phyloP scores from a whole-genome alignment of 305 asterid genomes.

The Nicotiana rustica region DNA sequence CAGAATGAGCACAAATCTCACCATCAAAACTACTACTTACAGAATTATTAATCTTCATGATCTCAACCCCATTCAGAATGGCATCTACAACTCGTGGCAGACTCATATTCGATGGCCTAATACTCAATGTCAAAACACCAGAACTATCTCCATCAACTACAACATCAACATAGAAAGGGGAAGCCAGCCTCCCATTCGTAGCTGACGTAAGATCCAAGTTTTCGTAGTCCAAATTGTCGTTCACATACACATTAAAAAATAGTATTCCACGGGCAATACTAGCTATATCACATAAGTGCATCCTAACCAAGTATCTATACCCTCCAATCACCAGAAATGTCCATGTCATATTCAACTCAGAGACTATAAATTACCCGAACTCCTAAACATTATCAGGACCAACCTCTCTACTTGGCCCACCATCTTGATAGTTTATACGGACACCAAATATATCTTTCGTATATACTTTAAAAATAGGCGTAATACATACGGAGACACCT shows the following conservation, averaged over 20 bases:
- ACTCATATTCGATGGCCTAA: slow-evolving; percentile 80
- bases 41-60: slow-evolving; percentile 76
- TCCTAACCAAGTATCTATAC: slow-evolving; percentile 65
- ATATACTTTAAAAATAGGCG: too few relatives aligned
- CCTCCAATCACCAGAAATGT: slow-evolving; percentile 66
- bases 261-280: slow-evolving; percentile 62
- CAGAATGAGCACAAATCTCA: slow-evolving; percentile 59
- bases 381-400: slow-evolving; percentile 88
- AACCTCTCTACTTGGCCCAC: slow-evolving; percentile 88
- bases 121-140: slow-evolving; percentile 56
- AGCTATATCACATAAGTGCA: slow-evolving; percentile 94
- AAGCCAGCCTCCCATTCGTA: slow-evolving; percentile 65
- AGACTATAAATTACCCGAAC: slow-evolving; percentile 49
- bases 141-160: slow-evolving; percentile 56
- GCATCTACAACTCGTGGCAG: slow-evolving; percentile 70
- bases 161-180: slow-evolving; percentile 91
- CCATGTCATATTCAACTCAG: slow-evolving; percentile 66
- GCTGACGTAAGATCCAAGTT: slow-evolving; percentile 69
- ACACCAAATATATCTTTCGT: slow-evolving; percentile 52
- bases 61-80: slow-evolving; percentile 86
- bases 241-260: slow-evolving; percentile 80
- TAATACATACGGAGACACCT: too few relatives aligned
- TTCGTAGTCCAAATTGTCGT: slow-evolving; percentile 71
- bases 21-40: slow-evolving; percentile 63
- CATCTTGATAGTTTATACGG: slow-evolving; percentile 61